phyloP scores from a whole-genome alignment of 495 filamentous ascomycete species.

The Podospora sp. region DNA sequence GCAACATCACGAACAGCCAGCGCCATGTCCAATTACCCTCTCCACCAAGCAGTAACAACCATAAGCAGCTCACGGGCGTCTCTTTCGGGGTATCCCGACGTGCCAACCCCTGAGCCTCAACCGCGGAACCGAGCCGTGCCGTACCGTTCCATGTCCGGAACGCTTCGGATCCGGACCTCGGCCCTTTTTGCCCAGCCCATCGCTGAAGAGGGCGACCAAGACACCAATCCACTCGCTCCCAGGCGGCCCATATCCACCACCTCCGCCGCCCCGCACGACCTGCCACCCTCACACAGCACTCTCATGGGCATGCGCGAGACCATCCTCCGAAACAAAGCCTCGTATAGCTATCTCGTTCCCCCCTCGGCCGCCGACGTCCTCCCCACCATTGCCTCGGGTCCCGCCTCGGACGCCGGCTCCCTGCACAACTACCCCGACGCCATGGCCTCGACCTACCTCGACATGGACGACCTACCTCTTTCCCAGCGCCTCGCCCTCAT shows the following conservation, averaged over 20 bases:
- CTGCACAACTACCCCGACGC: constrained; percentile 36
- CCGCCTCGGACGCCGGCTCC: constrained; percentile 37
- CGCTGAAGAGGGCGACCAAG: constrained; percentile 38
- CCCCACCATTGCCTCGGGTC: constrained; percentile 30
- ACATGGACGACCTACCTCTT: constrained; percentile 66
- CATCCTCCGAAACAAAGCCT: constrained; percentile 56
- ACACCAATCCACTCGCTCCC: background rate
- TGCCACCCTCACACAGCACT: constrained; percentile 49
- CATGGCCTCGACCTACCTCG: constrained; percentile 42
- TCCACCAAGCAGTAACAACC: constrained; percentile 17
- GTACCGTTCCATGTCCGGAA: constrained; percentile 29
- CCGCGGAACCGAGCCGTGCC: constrained; percentile 5
- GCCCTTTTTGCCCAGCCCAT: constrained; percentile 41
- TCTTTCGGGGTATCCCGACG: constrained; percentile 25
- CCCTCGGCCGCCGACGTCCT: constrained; percentile 29
- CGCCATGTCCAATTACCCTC: constrained; percentile 32
- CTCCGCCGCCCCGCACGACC: constrained; percentile 22
- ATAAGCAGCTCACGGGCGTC: constrained; percentile 31
- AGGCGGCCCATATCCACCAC: constrained; percentile 17
- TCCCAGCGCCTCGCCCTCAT: constrained; percentile 64
- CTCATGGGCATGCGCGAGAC: constrained; percentile 65
- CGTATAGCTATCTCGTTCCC: constrained; percentile 25
- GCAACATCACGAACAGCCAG: constrained; percentile 40
- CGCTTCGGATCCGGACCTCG: constrained; percentile 24
- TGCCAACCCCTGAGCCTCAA: constrained; percentile 26